phyloP scores from a whole-genome alignment of 768 basidiomycete species.

The Hygrocybe punicea region DNA sequence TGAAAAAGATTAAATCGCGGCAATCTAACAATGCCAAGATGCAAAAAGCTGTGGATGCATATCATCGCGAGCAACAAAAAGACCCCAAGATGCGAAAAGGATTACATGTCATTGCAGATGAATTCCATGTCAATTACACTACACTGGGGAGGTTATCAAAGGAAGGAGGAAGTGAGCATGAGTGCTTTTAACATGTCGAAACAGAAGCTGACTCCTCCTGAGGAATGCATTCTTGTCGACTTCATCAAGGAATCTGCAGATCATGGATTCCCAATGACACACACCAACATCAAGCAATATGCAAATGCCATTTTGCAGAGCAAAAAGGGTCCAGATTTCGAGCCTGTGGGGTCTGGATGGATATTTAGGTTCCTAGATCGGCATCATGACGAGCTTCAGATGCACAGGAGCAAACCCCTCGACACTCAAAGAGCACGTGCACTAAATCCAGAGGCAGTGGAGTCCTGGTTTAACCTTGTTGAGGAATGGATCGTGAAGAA shows the following conservation, averaged over 20 bases:
- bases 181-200: background rate
- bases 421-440: conserved; percentile 28
- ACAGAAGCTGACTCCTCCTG: background rate
- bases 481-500: conserved; percentile 24
- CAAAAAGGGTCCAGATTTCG: conserved; percentile 1
- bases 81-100: too few species aligned
- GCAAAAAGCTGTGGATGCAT: too few species aligned
- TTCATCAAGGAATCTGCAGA: conserved; percentile 18
- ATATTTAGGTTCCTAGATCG: conserved; percentile 20
- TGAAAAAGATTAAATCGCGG: too few species aligned
- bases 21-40: too few species aligned
- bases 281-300: conserved; percentile 5
- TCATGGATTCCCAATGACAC: conserved; percentile 12
- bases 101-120: too few species aligned
- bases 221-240: conserved; percentile 17
- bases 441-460: conserved; percentile 29
- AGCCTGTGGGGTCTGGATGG: conserved; percentile 22
- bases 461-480: conserved; percentile 31
- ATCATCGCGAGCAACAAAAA: too few species aligned
- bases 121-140: too few species aligned
- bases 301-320: conserved; percentile 18
- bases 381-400: conserved; percentile 26
- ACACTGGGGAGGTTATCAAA: too few species aligned
- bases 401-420: conserved; percentile 33
- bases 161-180: too few species aligned